Base-by-base conservation (phyloP, 2,329 filamentous ascomycete genomes). In the Pseudopithomyces chartarum region DNA sequence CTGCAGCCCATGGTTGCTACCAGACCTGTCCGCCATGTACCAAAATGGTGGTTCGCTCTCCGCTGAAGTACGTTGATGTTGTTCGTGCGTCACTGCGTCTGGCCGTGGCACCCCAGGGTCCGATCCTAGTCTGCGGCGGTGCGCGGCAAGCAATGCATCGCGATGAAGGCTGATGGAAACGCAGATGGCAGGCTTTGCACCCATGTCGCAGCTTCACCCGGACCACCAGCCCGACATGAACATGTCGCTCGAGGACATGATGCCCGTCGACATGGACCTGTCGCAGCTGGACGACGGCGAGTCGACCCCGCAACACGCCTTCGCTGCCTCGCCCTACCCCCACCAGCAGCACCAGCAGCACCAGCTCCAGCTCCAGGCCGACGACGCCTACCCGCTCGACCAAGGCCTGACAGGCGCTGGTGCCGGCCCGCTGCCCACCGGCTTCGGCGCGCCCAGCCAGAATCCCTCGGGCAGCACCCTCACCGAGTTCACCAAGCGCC, bases 401-500 rank as follows among this genome's bases (percentile, higher is more conserved):
- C 66, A 61, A 38, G 64, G 64, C 48, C 73, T 78, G 70, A 75
- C 76, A 12, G 82, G 78, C 42, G 80, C 79, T 3, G 83, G 83
- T 52, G 83, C 82, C 44, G 83, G 83, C 22, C 83, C 83, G n/a
- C 71, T 85, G 60, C 83, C 83, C 15, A 82, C 82, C 2, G 81
- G 82, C 54, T 84, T 84, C 65, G 81, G 81, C 23, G 77, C 77
- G 15, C 74, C 77, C 33, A 79, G 68, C 59, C 66, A 73, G 50
- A 78, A 74, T 52, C 77, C 73, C 39, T 69, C 73, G 13, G 78
- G 79, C 50, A 87, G 83, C 75, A 87, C 84, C 7, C 73, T 87
- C 64, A 87, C 85, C 62, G 84, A 88, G 69, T 88, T 88, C 66
- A 88, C 84, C 15, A 87, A 87, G 73, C 79, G 86, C 56, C 78